phyloP scores from a whole-genome alignment of 169 alveolate genomes.

The Perkinsus chesapeaki region DNA sequence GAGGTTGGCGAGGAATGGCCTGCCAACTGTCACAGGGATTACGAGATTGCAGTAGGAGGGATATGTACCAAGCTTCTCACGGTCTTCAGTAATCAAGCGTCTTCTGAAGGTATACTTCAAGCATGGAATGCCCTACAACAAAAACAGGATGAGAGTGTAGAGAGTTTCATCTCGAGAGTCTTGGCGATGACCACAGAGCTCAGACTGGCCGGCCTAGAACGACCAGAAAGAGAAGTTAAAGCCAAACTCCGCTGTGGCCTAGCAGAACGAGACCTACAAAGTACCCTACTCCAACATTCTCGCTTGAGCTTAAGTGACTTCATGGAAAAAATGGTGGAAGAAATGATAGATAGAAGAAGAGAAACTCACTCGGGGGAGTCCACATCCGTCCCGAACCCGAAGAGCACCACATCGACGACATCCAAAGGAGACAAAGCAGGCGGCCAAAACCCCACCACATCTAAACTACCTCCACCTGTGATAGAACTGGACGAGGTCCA shows the following conservation, averaged over 20 bases:
- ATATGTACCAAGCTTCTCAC: background rate
- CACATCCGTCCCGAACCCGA: background rate
- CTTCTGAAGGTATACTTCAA: background rate
- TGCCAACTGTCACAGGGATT: background rate
- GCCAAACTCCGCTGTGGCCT: background rate
- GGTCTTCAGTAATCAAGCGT: background rate
- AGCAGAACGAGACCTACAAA: background rate
- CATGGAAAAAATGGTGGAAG: background rate
- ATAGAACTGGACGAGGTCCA: background rate
- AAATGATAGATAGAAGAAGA: background rate
- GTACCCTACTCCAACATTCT: background rate
- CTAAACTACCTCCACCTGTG: background rate
- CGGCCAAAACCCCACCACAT: background rate
- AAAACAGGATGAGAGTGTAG: background rate
- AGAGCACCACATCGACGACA: background rate
- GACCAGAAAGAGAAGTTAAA: background rate
- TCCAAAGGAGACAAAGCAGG: background rate
- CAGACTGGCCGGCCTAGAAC: background rate
- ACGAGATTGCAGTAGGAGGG: background rate
- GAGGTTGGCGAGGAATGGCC: background rate
- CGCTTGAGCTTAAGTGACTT: background rate
- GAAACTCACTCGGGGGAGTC: background rate
- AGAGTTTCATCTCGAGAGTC: background rate
- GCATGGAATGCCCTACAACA: background rate
- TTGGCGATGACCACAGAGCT: background rate